Evolutionary conservation across 306 rosid genomes (phyloP), one percentile per base, ranked within the genome.

Genomic region (Dicorynia guianensis): DNA sequence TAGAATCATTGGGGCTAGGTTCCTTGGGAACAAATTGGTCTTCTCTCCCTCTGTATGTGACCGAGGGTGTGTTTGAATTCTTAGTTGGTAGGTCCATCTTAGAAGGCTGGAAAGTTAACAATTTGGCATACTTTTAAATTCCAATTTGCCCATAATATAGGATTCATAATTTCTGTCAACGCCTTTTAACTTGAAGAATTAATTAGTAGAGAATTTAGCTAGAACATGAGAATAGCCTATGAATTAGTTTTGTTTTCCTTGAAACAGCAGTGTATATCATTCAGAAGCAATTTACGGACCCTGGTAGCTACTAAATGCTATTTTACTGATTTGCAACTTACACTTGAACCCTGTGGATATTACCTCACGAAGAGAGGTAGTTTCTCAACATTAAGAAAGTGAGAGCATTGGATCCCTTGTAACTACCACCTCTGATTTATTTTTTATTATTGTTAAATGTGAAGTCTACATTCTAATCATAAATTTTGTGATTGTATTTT

Each of bases 321-420:
- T 52, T 77, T 43, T 33, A 33, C 72, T 71, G 60, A 48, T 57
- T 1, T 57, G 65, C 33, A 11, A 11, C 48, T 30, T 57, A 25
- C 30, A 25, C 57, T 66, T 58, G 67, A 59, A 71, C 43, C 57
- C 40, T 48, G 10, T 30, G 15, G 35, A 40, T 50, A 48, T 50
- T 14, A 58, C 62, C 36, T 33, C 36, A 42, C 38, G 25, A 25
- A 60, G 44, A 63, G 71, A 20, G 14, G 43, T 7, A 53, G 71
- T 11, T 53, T 69, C 39, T 34, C 50, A 39, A 35, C 3, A 5
- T 39, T 42, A 48, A 48, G 25, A 49, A 25, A 65, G 74, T 55
- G 30, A 70, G 53, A 69, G 58, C 67, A 67, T 72, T 39, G n/a
- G 66, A 34, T 40, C 74, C 52, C 66, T 8, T 67, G 44, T 58